These are phyloP conservation scores for Talaromyces sp. DNA, from an alignment of 2,329 filamentous ascomycete genomes.

Conservation along the genomic window DNA sequence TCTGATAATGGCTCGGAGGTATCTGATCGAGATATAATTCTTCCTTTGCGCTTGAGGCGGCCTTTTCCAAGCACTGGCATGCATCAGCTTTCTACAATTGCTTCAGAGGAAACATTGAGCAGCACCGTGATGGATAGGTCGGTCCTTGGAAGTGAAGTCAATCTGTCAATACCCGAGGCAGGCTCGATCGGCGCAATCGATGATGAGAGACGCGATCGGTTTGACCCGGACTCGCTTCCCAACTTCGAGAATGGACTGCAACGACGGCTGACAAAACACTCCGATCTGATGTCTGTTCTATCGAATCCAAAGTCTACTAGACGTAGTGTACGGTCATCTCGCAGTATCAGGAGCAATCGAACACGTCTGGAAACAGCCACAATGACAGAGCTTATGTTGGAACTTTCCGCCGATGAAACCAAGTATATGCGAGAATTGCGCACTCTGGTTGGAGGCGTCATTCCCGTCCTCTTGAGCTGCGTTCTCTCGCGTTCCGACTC, in stretches of 20 bases:
- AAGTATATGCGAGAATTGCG: slow-evolving; percentile 88
- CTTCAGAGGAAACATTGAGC: slow-evolving; percentile 53
- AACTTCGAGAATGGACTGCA: slow-evolving; percentile 54
- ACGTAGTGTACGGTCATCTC: slow-evolving; percentile 69
- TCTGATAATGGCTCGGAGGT: slow-evolving; percentile 39
- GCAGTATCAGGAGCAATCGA: slow-evolving; percentile 71
- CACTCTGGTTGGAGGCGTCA: slow-evolving; percentile 89
- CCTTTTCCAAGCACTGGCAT: slow-evolving; percentile 52
- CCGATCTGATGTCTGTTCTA: slow-evolving; percentile 88
- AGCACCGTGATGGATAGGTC: slow-evolving; percentile 30
- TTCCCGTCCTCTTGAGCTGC: slow-evolving; percentile 83
- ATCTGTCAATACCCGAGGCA: slow-evolving; percentile 26
- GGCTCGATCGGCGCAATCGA: neutral
- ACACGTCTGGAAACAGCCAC: slow-evolving; percentile 65
- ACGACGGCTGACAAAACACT: slow-evolving; percentile 81
- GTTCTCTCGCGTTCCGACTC: slow-evolving; percentile 70
- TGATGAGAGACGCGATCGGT: slow-evolving; percentile 44
- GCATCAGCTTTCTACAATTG: slow-evolving; percentile 56
- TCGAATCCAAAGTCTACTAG: slow-evolving; percentile 62
- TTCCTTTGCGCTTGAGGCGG: slow-evolving; percentile 41
- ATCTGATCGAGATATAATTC: slow-evolving; percentile 36
- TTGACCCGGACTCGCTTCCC: slow-evolving; percentile 42
- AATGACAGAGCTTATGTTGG: slow-evolving; percentile 69
- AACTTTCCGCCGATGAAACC: slow-evolving; percentile 76
- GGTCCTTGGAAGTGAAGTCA: slow-evolving; percentile 22